A percentile compares a stretch with the other conserved stretches of the same genome.
phyloP scores from a whole-genome alignment of 2,329 filamentous ascomycete species.

The Ophiocordyceps camponoti-leonardi region DNA sequence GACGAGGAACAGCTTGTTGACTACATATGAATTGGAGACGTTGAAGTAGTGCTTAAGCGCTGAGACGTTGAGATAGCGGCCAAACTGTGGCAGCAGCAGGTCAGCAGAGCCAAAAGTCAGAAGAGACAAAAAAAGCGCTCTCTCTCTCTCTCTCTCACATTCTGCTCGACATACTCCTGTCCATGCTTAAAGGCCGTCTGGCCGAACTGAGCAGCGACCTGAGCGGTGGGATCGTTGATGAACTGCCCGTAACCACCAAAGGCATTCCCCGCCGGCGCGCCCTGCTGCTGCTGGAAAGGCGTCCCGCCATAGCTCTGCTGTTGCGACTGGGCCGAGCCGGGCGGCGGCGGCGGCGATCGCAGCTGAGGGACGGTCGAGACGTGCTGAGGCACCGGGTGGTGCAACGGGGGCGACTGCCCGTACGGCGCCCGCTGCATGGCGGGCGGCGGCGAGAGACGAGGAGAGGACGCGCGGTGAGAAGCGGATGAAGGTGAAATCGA shows the following conservation, averaged over 20 bases:
- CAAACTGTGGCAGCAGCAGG: slow-evolving; percentile 22
- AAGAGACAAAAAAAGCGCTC: not conserved
- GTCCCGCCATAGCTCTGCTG: slow-evolving; percentile 49
- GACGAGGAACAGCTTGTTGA: slow-evolving; percentile 83
- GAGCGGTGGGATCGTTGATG: slow-evolving; percentile 87
- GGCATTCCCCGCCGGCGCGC: slow-evolving; percentile 30
- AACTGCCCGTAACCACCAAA: slow-evolving; percentile 74
- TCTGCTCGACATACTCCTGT: slow-evolving; percentile 89
- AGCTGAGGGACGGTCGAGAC: slow-evolving; percentile 96
- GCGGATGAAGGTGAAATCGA: not conserved
- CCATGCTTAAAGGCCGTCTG: slow-evolving; percentile 83
- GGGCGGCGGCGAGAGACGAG: not conserved
- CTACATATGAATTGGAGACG: slow-evolving; percentile 91
- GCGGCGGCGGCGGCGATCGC: slow-evolving; percentile 77
- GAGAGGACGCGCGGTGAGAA: not conserved
- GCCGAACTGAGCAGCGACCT: slow-evolving; percentile 88
- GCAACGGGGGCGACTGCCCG: slow-evolving; percentile 78
- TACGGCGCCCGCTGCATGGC: slow-evolving; percentile 76
- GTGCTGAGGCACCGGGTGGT: slow-evolving; percentile 95
- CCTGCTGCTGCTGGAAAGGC: slow-evolving; percentile 22
- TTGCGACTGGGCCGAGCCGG: slow-evolving; percentile 49
- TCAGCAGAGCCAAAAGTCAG: not conserved
- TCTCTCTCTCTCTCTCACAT: slow-evolving; percentile 48
- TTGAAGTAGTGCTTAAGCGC: slow-evolving; percentile 99
- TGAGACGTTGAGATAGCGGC: slow-evolving; percentile 73